Evolutionary conservation across 352 stramenopile genomes (phyloP), one percentile per base, ranked within the genome.

Genomic region (Pythium biforme): DNA sequence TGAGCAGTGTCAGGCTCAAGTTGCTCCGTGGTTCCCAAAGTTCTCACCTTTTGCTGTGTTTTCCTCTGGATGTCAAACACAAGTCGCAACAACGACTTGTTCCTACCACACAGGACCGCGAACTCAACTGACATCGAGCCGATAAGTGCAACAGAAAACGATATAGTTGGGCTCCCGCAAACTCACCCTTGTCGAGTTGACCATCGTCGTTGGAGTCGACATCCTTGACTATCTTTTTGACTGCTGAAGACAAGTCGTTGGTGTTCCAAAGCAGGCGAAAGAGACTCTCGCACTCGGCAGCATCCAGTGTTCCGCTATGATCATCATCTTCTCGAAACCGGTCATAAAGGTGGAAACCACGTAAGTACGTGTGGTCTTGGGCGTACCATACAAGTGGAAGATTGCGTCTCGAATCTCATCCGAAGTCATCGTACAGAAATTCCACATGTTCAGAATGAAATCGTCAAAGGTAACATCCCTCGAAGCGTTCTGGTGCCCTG

Each of bases 361-460:
- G 11, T n/a, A n/a, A n/a, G n/a, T n/a, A n/a, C n/a, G n/a, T n/a
- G n/a, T n/a, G n/a, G n/a, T n/a, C 2, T 0, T 23, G 11, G n/a
- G 4, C 62, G 23, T 55, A 79, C 74, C 74, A 45, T 83, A 83
- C n/a, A 87, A 69, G 40, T 60, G 59, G 55, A 83, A 87, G 1
- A 87, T 59, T 29, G 78, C 66, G 0, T 54, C 66, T 33, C 75
- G 66, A 23, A 87, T 58, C 26, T 81, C 70, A 47, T 68, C 60
- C 7, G 43, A 11, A 12, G 57, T 62, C 77, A 87, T 87, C 3
- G 76, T 83, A 39, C 78, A 85, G 41, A 85, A 82, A 31, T 81
- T 87, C 78, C 78, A 87, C 2, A 82, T 66, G 50, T 85, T 85
- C 26, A 82, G 34, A 14, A 87, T 50, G 52, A 87, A 85, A 66